Base-by-base conservation (phyloP, 345 rosid genomes). In the Zanthoxylum bungeanum region DNA sequence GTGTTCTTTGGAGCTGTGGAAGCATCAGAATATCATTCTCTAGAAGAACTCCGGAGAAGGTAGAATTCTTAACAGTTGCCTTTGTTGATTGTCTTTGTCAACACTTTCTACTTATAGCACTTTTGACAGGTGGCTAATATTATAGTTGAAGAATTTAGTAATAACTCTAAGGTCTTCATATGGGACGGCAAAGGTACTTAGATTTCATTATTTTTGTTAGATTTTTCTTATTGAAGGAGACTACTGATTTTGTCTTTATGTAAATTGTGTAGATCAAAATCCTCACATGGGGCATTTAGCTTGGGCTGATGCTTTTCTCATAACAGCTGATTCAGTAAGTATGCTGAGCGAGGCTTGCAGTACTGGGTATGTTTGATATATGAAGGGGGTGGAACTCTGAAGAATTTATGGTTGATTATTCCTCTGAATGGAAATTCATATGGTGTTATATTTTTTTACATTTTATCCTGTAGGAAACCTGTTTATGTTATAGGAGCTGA, bases 301-400 rank as follows among this genome's bases (percentile, higher is more conserved):
- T 49, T 88, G 91, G 90, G 98, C 96, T 4, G 93, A 92, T 81
- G 86, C 96, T 70, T 95, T 95, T 74, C 87, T 92, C 76, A 82
- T 92, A 56, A 92, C 98, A 17, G 98, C 97, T 63, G 99, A 95
- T 79, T 92, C 99, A 24, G 87, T 95, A 76, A 92, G 98, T 75
- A 90, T 95, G 99, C 76, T 95, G 80, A 95, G 98, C 50, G 98
- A 95, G 81, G 98, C 93, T 71, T 92, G 97, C 84, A 87, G 82
- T 73, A 95, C 93, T 2, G 98, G 98, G 98, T 92, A 88, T 79
- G 89, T 74, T 71, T 22, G 46, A 64, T 67, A 49, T 66, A 55
- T 61, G 52, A 55, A 42, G 31, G 49, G 53, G 30, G 25, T 69
- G 7, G 42, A 42, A 28, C 61, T 56, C 49, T 49, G 68, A 44